Evolutionary conservation across 2,329 filamentous ascomycete genomes (phyloP).

Genomic region (Albifimbria verrucaria): DNA sequence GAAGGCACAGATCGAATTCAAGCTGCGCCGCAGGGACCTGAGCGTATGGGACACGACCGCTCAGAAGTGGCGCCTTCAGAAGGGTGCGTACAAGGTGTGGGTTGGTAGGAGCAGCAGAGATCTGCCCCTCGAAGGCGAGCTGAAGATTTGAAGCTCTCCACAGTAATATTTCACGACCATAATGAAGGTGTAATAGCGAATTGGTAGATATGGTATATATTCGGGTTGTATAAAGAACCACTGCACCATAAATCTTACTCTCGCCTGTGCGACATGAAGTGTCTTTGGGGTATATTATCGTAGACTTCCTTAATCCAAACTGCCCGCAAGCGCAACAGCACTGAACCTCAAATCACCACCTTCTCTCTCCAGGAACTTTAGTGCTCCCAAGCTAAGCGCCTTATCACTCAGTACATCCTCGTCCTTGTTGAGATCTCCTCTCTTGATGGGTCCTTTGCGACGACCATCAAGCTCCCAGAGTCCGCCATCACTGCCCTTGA

Average conservation of each 20-base stretch:
- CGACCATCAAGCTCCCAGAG: slow-evolving; percentile 61
- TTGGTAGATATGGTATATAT: neutral
- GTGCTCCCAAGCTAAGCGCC: slow-evolving; percentile 67
- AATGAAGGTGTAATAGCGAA: neutral
- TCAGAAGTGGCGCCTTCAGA: slow-evolving; percentile 58
- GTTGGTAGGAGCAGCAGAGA: slow-evolving; percentile 47
- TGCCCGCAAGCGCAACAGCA: slow-evolving; percentile 52
- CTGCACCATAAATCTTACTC: too few species aligned
- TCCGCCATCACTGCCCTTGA: slow-evolving; percentile 65
- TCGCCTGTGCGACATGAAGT: too few species aligned
- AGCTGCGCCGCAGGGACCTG: slow-evolving; percentile 59
- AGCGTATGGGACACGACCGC: slow-evolving; percentile 62
- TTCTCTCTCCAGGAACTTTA: slow-evolving; percentile 55
- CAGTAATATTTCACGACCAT: neutral
- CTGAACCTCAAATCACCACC: slow-evolving; percentile 57
- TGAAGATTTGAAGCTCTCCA: neutral
- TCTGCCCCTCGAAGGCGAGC: neutral
- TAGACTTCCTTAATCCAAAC: slow-evolving; percentile 40
- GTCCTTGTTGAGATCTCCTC: slow-evolving; percentile 51
- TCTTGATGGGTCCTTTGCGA: slow-evolving; percentile 52
- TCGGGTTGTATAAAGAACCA: neutral
- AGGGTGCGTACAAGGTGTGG: slow-evolving; percentile 39
- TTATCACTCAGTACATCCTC: slow-evolving; percentile 75
- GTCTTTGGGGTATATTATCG: neutral
- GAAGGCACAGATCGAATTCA: slow-evolving; percentile 43